A percentile compares a stretch with the other conserved stretches of the same genome.
phyloP scores from a whole-genome alignment of 768 basidiomycete species.

The Lenzites betulinus region DNA sequence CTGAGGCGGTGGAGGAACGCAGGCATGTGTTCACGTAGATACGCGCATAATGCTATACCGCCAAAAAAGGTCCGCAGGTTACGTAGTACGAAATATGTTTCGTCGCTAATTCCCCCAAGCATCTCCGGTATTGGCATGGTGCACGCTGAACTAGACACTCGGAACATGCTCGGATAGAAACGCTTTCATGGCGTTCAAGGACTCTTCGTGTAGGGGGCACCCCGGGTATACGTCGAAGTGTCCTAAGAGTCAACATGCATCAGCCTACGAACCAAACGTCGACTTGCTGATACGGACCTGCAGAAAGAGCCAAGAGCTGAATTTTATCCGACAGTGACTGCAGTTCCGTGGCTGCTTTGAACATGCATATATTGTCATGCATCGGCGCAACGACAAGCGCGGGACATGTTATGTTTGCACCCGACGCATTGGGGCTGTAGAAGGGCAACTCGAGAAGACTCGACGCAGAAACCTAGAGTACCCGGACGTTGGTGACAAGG shows the following conservation, averaged over 20 bases:
- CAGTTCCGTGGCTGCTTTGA: neutral
- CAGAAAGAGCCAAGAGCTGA: neutral
- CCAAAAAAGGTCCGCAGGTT: no score
- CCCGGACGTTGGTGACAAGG: no score
- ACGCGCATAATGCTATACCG: neutral
- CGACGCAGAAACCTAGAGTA: conserved; percentile 14
- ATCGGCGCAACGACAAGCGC: conserved; percentile 7
- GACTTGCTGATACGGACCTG: conserved; percentile 1
- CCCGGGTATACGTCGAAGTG: conserved; percentile 20
- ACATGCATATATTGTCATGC: conserved; percentile 15
- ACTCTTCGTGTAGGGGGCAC: neutral
- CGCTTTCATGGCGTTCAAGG: conserved; percentile 6
- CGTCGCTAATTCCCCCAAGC: no score
- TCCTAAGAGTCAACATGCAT: neutral
- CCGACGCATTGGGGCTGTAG: conserved; percentile 13
- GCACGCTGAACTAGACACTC: neutral
- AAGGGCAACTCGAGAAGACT: conserved; percentile 16
- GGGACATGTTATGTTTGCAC: conserved; percentile 12
- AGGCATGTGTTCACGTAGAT: neutral
- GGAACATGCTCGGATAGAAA: conserved; percentile 7
- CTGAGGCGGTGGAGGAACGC: neutral
- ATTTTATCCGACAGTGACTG: neutral
- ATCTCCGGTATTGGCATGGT: no score
- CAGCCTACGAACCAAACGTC: neutral
- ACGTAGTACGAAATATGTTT: neutral